Evolutionary conservation across 2,329 filamentous ascomycete genomes (phyloP).

Genomic region (Uncinocarpus reesii): DNA sequence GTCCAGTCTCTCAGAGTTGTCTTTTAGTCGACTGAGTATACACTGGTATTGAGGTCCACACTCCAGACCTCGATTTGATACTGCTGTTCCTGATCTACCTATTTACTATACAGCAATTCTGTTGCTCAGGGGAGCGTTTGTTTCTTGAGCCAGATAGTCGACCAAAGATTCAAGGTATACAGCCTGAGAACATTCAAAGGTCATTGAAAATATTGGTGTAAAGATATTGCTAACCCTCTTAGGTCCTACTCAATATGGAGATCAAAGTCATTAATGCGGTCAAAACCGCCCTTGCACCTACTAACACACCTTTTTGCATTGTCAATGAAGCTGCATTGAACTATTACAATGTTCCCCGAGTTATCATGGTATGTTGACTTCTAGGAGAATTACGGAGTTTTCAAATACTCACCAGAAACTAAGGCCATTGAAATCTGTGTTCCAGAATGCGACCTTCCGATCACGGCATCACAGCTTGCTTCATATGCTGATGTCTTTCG

Average conservation of each 20-base stretch:
- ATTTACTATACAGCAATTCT: too few species aligned
- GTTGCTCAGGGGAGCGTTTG: too few species aligned
- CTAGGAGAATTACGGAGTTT: neutral
- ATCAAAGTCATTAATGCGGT: constrained; percentile 11
- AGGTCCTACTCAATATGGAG: constrained; percentile 9
- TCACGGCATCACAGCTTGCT: constrained; percentile 11
- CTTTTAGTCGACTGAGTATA: too few species aligned
- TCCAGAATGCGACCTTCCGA: constrained; percentile 7
- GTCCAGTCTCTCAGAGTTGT: too few species aligned
- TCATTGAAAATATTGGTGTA: neutral
- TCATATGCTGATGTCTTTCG: constrained; percentile 13
- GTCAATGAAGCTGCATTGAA: constrained; percentile 14
- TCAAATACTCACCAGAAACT: constrained; percentile 1
- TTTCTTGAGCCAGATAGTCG: too few species aligned
- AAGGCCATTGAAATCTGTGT: constrained; percentile 14
- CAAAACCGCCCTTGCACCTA: constrained; percentile 11
- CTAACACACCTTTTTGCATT: constrained; percentile 12
- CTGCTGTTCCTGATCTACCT: too few species aligned
- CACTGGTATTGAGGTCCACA: too few species aligned
- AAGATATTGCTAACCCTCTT: neutral
- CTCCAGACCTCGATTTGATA: too few species aligned
- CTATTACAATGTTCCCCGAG: constrained; percentile 14
- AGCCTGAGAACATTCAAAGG: too few species aligned
- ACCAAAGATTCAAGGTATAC: too few species aligned
- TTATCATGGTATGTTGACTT: constrained; percentile 6